phyloP scores from a whole-genome alignment of 768 basidiomycete species.

The Boletus coccyginus region DNA sequence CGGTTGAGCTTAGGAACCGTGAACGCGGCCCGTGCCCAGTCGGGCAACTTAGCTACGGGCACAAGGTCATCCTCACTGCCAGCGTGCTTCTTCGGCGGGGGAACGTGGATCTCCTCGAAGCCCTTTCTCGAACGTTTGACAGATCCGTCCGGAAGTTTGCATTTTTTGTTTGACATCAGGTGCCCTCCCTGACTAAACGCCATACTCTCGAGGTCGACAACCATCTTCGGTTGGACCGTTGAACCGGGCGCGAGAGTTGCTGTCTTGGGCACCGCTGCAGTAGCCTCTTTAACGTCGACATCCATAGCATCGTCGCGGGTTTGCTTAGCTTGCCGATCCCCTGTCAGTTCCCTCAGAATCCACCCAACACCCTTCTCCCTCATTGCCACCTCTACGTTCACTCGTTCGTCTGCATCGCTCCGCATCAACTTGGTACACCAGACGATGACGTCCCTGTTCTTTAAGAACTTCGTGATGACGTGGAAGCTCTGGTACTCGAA shows the following conservation, averaged over 20 bases:
- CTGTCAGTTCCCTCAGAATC: constrained; percentile 87
- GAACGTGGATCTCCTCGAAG: constrained; percentile 77
- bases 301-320: constrained; percentile 66
- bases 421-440: constrained; percentile 98
- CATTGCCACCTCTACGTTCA: constrained; percentile 97
- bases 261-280: constrained; percentile 64
- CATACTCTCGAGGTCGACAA: constrained; percentile 89
- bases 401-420: constrained; percentile 80
- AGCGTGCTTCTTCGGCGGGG: constrained; percentile 61
- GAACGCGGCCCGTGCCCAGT: constrained; percentile 89
- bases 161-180: constrained; percentile 98
- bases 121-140: constrained; percentile 97
- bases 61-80: constrained; percentile 65
- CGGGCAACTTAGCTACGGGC: constrained; percentile 67
- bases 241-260: constrained; percentile 87
- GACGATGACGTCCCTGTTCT: constrained; percentile 93
- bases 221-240: constrained; percentile 77
- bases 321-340: constrained; percentile 67
- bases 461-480: constrained; percentile 84
- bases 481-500: constrained; percentile 94
- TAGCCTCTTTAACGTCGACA: constrained; percentile 58
- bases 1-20: constrained; percentile 79
- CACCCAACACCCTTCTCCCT: constrained; percentile 94
- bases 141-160: constrained; percentile 94
- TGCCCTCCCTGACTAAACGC: constrained; percentile 97